Evolutionary conservation across 495 filamentous ascomycete species (phyloP), one percentile per base, ranked within the genome.

Genomic region (Neurospora sp.): DNA sequence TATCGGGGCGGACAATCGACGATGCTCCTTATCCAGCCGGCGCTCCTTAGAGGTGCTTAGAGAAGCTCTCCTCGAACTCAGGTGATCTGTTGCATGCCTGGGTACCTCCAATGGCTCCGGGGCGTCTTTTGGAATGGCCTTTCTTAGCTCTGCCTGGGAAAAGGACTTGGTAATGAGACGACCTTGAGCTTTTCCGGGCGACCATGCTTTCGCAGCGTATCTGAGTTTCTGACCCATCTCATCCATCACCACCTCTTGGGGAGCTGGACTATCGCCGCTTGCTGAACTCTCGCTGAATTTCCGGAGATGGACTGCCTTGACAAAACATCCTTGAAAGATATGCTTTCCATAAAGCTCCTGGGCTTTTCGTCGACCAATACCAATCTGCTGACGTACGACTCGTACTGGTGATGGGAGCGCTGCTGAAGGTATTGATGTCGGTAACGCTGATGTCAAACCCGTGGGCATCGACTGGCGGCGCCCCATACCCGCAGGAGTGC

Each of bases 301-400:
- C 37, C 82, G 81, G 12, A 84, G 74, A 27, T 83, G 78, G 5
- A 81, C 75, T 5, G 84, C 79, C 12, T 80, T 75, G 14, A 86
- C 80, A 53, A 85, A 85, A 69, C 80, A 81, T 35, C 80, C 76
- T 65, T 65, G 12, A 5, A 65, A 65, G 53, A 65, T 65, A 35
- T 37, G 53, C 27, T 5, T 31, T 37, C 53, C 53, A 18, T 65
- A 35, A 37, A 65, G 22, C 27, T 65, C 53, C 27, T 65, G 53
- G 31, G 53, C 53, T 14, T 65, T 65, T 27, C 14, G 53, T 37
- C 53, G 53, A 4, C 53, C 53, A 16, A 65, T 65, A 16, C 53
- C 53, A 65, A 16, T 14, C 14, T 65, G 53, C 53, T 65, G 12
- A 31, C 27, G 27, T 14, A 65, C 27, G 27, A 18, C 53, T 6